Percentiles rank a stretch among this genome's conserved stretches.
Evolutionary conservation across 2,329 filamentous ascomycete species (phyloP).

Genomic region (Alternaria triticimaculans): DNA sequence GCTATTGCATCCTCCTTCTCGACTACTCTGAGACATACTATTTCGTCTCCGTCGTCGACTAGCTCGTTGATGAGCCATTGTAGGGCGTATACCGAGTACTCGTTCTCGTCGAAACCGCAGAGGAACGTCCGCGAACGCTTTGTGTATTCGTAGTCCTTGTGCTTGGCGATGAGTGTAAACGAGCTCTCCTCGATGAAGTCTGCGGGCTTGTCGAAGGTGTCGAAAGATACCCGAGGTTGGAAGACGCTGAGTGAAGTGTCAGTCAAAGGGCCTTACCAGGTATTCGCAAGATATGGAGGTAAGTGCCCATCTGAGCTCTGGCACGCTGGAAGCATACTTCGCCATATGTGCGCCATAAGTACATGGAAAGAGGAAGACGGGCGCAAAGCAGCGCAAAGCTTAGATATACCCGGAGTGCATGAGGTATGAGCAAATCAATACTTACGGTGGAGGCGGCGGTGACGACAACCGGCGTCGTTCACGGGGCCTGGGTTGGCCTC

Average conservation of each 20-base stretch:
- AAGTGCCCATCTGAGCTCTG: conserved; percentile 20
- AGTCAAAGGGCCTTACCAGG: conserved; percentile 4
- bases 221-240: conserved; percentile 73
- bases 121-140: conserved; percentile 87
- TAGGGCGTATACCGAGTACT: conserved; percentile 89
- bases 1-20: conserved; percentile 80
- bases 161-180: conserved; percentile 82
- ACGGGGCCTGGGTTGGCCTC: conserved; percentile 42
- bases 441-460: conserved; percentile 52
- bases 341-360: conserved; percentile 24
- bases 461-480: conserved; percentile 48
- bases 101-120: conserved; percentile 87
- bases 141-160: conserved; percentile 82
- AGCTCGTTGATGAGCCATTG: conserved; percentile 93
- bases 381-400: conserved; percentile 5
- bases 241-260: conserved; percentile 60
- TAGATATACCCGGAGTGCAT: conserved; percentile 6
- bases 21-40: conserved; percentile 86
- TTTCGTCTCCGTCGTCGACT: conserved; percentile 91
- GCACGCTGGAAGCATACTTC: conserved; percentile 33
- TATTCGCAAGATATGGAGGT: conserved; percentile 22
- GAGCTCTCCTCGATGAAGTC: conserved; percentile 66
- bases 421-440: conserved; percentile 17
- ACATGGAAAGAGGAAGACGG: neutral
- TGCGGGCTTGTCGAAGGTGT: conserved; percentile 73